These are phyloP conservation scores for Verbascum thapsus DNA, from an alignment of 257 asterid species.

Conservation along the genomic window DNA sequence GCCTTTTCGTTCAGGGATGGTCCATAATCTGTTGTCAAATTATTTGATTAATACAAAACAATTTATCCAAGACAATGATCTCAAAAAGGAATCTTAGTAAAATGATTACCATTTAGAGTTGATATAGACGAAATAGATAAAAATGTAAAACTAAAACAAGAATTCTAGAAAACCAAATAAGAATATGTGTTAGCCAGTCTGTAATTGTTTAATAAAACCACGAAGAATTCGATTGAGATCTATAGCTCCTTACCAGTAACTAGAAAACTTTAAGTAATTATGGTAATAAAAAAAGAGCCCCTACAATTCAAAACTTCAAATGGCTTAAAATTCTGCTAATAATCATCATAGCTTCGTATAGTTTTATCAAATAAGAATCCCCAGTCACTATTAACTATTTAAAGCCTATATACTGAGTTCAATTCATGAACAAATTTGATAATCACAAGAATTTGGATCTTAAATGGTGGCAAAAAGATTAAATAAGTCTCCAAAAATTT, in stretches of 20 bases:
- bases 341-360: not conserved
- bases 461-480: no score
- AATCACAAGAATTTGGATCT: no score
- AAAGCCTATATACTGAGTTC: not conserved
- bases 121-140: not conserved
- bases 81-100: no score
- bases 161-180: not conserved
- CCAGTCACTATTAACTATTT: not conserved
- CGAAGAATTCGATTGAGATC: slow-evolving; percentile 37
- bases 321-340: not conserved
- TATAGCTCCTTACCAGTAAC: slow-evolving; percentile 31
- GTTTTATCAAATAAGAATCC: not conserved
- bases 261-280: no score
- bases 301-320: not conserved
- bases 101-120: not conserved
- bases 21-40: slow-evolving; percentile 58
- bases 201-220: not conserved
- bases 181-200: slow-evolving; percentile 4
- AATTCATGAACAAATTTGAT: not conserved
- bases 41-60: not conserved
- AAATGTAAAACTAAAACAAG: not conserved
- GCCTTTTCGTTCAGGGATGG: slow-evolving; percentile 60
- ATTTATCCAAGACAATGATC: not conserved
- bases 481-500: no score
- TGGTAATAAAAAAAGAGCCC: no score